phyloP scores from a whole-genome alignment of 768 basidiomycete species.

The Clavulina sp. region DNA sequence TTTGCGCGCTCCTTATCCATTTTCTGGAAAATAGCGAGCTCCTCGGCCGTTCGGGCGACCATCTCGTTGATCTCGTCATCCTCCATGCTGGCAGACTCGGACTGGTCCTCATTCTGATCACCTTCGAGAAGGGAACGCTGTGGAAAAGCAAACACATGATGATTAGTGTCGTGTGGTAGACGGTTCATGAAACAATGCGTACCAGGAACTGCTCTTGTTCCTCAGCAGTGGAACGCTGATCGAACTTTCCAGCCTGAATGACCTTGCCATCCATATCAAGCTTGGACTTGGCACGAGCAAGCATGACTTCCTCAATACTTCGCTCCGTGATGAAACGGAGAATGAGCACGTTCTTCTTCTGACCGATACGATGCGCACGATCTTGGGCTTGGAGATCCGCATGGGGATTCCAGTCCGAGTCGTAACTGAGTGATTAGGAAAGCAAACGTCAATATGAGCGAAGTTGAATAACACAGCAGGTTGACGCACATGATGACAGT shows the following conservation, averaged over 20 bases:
- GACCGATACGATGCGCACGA: slow-evolving; percentile 98
- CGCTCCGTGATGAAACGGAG: slow-evolving; percentile 94
- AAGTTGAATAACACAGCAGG: slow-evolving; percentile 1
- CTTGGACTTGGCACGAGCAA: slow-evolving; percentile 86
- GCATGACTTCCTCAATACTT: slow-evolving; percentile 97
- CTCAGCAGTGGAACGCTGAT: slow-evolving; percentile 94
- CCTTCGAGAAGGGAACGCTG: slow-evolving; percentile 82
- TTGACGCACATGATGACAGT: slow-evolving; percentile 78
- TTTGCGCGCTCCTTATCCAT: slow-evolving; percentile 72
- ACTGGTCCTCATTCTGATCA: slow-evolving; percentile 78
- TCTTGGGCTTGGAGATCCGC: slow-evolving; percentile 99
- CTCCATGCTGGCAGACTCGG: slow-evolving; percentile 82
- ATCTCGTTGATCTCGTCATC: slow-evolving; percentile 90
- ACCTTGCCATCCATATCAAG: slow-evolving; percentile 98
- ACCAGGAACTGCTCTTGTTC: slow-evolving; percentile 94
- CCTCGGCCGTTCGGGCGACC: slow-evolving; percentile 70
- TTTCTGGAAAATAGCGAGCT: slow-evolving; percentile 53
- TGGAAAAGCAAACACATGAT: slow-evolving; percentile 8
- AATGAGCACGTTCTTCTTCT: slow-evolving; percentile 94
- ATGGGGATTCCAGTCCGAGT: slow-evolving; percentile 91
- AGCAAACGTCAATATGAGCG: not conserved
- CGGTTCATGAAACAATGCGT: slow-evolving; percentile 16
- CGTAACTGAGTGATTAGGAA: slow-evolving; percentile 32
- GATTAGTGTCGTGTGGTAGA: not conserved
- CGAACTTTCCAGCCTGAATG: slow-evolving; percentile 97